Evolutionary conservation across 371 early-diverging fungal genomes (phyloP), one percentile per base, ranked within the genome.

Genomic region (Nematocida major): DNA sequence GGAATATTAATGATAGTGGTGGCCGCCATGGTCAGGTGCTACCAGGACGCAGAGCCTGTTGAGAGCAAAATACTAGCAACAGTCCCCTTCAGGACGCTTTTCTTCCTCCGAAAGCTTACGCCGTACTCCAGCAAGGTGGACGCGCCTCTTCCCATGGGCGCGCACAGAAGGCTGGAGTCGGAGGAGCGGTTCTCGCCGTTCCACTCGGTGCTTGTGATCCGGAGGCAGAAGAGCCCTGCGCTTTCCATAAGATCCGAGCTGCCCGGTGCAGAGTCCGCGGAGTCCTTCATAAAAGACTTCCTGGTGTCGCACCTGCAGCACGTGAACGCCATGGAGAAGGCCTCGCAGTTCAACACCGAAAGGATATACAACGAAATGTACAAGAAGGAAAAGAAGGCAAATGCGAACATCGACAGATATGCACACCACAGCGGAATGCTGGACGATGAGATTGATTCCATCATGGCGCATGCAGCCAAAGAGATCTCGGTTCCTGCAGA

Each of bases 231-330:
- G 40, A 22, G 70, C 11, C 62, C 45, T 36, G 70, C 40, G 4
- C 38, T 36, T 2, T 22, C 38, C 22, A 47, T 69, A 38, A 18
- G 38, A 1, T 15, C 20, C 47, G 5, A 26, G 7, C 3, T 62
- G 22, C 7, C 36, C 3, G 5, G 30, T n/a, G 40, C 22, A 30
- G 70, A 69, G 26, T n/a, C 38, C 20, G 32, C 70, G 61, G 70
- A 69, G 32, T 48, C 49, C 43, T 69, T 69, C 39, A 69, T 69
- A 7, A 69, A 62, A 40, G 70, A 69, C 62, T 69, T 69, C 62
- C 34, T 69, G 11, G 38, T 47, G 18, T 39, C 70, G 15, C 70
- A 69, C 34, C 28, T 69, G 34, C 59, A 57, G 62, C 70, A 69
- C 42, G 24, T 61, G 36, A 32, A 61, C 43, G 20, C 13, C 11